phyloP scores from a whole-genome alignment of 441 rosid species.

The Gossypium schwendimanii region DNA sequence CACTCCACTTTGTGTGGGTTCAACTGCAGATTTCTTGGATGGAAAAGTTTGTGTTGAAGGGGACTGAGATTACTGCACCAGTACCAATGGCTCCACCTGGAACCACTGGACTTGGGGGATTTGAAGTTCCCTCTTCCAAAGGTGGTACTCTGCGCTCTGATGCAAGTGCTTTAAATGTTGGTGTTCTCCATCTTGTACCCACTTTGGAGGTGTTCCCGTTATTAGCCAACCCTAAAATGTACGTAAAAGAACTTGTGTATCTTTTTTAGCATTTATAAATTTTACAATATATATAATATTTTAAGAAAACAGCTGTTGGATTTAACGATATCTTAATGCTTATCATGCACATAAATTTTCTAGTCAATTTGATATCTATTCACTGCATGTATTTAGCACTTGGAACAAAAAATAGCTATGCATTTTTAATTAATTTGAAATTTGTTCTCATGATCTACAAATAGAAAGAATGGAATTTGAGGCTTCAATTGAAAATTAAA shows the following conservation, averaged over 20 bases:
- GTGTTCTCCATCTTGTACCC: conserved; percentile 97
- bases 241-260: conserved; percentile 20
- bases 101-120: conserved; percentile 98
- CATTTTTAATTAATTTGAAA: background rate
- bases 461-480: too few species aligned
- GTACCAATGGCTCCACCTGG: conserved; percentile 91
- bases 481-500: too few species aligned
- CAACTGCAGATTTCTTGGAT: conserved; percentile 88
- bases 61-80: conserved; percentile 96
- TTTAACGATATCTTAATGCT: background rate
- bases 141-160: conserved; percentile 87
- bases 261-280: too few species aligned
- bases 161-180: conserved; percentile 89
- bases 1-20: conserved; percentile 7
- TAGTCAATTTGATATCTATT: background rate
- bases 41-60: conserved; percentile 91
- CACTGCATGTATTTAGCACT: background rate
- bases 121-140: conserved; percentile 94
- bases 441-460: background rate
- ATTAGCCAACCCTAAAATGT: conserved; percentile 78
- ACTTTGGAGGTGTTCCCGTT: conserved; percentile 88
- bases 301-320: background rate
- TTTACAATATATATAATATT: background rate
- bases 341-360: background rate
- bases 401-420: background rate